These are phyloP conservation scores for Elymus sibiricus DNA, from an alignment of 176 grass and related monocot species.

Conservation along the genomic window DNA sequence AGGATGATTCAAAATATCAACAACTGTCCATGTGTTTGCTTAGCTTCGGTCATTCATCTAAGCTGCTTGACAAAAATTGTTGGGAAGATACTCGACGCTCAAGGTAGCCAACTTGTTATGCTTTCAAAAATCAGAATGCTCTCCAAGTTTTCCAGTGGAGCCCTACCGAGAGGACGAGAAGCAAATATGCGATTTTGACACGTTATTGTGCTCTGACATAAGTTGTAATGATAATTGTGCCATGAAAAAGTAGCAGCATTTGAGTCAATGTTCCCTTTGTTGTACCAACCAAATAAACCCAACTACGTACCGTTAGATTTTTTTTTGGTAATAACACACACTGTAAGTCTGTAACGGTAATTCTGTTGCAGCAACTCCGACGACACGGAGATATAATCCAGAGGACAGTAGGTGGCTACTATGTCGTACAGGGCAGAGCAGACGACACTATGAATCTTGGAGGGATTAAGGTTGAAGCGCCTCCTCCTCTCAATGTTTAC, in stretches of 20 bases:
- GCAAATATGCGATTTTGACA: background rate
- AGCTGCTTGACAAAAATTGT: background rate
- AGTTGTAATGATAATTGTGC: background rate
- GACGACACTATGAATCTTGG: conserved; percentile 96
- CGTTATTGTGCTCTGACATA: background rate
- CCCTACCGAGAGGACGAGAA: background rate
- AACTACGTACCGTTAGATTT: background rate
- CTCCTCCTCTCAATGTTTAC: background rate
- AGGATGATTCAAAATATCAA: background rate
- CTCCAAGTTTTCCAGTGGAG: background rate
- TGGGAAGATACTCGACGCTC: background rate
- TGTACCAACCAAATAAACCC: conserved; percentile 22
- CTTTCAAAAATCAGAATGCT: background rate
- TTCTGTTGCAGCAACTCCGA: conserved; percentile 51
- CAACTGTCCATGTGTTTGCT: background rate
- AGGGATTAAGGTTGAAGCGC: conserved; percentile 69
- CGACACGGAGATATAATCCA: conserved; percentile 90
- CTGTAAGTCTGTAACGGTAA: background rate
- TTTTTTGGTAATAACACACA: background rate
- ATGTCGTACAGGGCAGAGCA: conserved; percentile 69
- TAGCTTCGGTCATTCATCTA: background rate
- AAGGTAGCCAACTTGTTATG: background rate
- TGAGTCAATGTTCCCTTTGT: background rate
- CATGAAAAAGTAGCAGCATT: background rate
- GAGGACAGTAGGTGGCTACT: conserved; percentile 82